phyloP scores from a whole-genome alignment of 257 asterid genomes.

The Jasminum sambac region DNA sequence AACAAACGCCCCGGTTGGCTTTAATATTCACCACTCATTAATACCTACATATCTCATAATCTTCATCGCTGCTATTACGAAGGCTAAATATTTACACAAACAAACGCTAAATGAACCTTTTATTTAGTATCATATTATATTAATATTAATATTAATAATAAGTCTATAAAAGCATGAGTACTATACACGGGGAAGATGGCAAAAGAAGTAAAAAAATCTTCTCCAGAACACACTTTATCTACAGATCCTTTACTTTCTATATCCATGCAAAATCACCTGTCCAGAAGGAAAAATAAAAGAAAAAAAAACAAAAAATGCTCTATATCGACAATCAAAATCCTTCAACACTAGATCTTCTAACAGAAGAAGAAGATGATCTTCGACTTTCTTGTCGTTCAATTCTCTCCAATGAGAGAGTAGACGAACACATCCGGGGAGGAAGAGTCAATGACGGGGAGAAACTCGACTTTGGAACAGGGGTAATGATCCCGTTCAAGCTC shows the following conservation, averaged over 20 bases:
- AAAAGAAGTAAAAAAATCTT: too few relatives aligned
- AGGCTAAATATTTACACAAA: too few relatives aligned
- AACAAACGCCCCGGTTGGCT: too few relatives aligned
- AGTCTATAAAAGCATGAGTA: too few relatives aligned
- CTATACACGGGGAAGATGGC: too few relatives aligned
- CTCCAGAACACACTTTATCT: too few relatives aligned
- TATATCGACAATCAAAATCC: slow-evolving; percentile 65
- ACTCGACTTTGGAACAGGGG: slow-evolving; percentile 48
- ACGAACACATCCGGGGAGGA: slow-evolving; percentile 61
- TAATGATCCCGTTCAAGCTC: slow-evolving; percentile 70
- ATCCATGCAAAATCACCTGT: slow-evolving; percentile 38
- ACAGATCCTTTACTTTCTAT: slow-evolving; percentile 36
- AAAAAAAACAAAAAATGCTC: slow-evolving; percentile 33
- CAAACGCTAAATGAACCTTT: too few relatives aligned
- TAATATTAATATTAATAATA: too few relatives aligned
- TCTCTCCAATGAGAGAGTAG: slow-evolving; percentile 51
- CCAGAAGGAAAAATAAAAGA: neutral
- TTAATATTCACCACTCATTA: too few relatives aligned
- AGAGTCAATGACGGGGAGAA: slow-evolving; percentile 52
- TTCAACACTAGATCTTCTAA: slow-evolving; percentile 65
- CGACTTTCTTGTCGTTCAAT: slow-evolving; percentile 56
- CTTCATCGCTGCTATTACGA: too few relatives aligned
- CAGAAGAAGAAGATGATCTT: slow-evolving; percentile 54
- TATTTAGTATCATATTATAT: too few relatives aligned
- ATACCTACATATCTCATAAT: too few relatives aligned